phyloP scores from a whole-genome alignment of 495 filamentous ascomycete genomes.

The Paragyromitra xinjiangensis region DNA sequence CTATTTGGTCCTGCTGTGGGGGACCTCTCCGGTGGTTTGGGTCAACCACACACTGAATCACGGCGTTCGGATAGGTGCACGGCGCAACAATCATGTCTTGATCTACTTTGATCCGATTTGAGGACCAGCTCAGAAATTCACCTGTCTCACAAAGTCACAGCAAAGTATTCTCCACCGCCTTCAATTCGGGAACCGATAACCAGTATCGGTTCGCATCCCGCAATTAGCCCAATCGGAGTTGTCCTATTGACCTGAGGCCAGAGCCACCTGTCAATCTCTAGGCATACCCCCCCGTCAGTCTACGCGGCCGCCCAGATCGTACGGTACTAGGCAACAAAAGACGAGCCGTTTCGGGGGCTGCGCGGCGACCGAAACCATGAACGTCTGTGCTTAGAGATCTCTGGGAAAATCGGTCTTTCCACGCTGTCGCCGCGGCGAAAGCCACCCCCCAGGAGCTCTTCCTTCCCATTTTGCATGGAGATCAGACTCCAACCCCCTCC shows the following conservation, averaged over 20 bases:
- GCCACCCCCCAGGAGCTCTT: background rate
- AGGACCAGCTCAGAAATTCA: background rate
- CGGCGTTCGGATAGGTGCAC: slow-evolving; percentile 11
- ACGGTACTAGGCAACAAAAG: slow-evolving; percentile 10
- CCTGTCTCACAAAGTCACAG: slow-evolving; percentile 9
- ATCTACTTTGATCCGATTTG: slow-evolving; percentile 20
- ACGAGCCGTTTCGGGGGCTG: slow-evolving; percentile 18
- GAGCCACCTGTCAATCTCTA: slow-evolving; percentile 27
- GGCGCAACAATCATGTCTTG: slow-evolving; percentile 18
- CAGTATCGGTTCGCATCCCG: slow-evolving; percentile 7
- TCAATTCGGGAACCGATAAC: slow-evolving; percentile 20
- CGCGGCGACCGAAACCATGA: slow-evolving; percentile 15
- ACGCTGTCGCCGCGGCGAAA: background rate
- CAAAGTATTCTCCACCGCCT: slow-evolving; percentile 10
- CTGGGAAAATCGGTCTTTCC: slow-evolving; percentile 1
- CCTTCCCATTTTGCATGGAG: slow-evolving; percentile 9
- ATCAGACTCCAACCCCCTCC: background rate
- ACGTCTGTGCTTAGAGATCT: slow-evolving; percentile 1
- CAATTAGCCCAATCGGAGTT: slow-evolving; percentile 24
- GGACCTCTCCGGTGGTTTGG: slow-evolving; percentile 6
- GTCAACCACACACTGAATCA: background rate
- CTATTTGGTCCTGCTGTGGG: slow-evolving; percentile 4
- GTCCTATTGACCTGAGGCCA: background rate
- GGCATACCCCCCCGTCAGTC: slow-evolving; percentile 4
- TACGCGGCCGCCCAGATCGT: slow-evolving; percentile 40